Evolutionary conservation across 1,139 yeast genomes (phyloP), one percentile per base, ranked within the genome.

Genomic region (Wickerhamomyces sp.): DNA sequence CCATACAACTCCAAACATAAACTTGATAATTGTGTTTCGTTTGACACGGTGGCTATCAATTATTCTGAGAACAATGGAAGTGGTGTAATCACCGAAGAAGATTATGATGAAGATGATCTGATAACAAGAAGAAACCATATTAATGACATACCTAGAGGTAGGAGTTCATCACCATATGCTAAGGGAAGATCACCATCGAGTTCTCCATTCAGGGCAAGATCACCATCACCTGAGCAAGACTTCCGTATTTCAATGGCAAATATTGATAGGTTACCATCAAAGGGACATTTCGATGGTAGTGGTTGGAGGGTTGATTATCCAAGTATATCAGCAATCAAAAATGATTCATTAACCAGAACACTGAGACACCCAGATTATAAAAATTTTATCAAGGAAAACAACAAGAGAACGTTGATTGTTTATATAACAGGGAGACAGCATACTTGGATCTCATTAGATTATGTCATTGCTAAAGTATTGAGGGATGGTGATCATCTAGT

Each of bases 401-500:
- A 57, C 73, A 87, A 26, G 36, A 66, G 91, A 56, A 75, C 75
- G 2, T 71, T 84, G 9, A 58, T 85, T 55, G 81, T 83, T 27
- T 84, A 84, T 60, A 70, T 85, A 7, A 74, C 81, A 50, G 95
- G 89, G 1, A 68, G 91, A 49, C 73, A 69, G 42, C 91, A 84
- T 63, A 83, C 93, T 0, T 85, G 94, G 93, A 88, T 83, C 4
- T 82, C 89, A 0, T 65, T 85, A 41, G 95, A 85, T 60, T 85
- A 86, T 84, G 66, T 77, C 4, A 63, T 84, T 47, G 68, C 67
- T 38, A 66, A 68, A 39, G 66, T 81, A 15, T 61, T 81, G 11
- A 79, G 76, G 52, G 67, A 80, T 55, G 86, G 88, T 8, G 94
- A 85, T 59, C 73, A 80, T 9, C 64, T 85, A 3, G 76, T 85